These are phyloP conservation scores for Trichophyton simii DNA, from an alignment of 2,329 filamentous ascomycete genomes.

Conservation along the genomic window DNA sequence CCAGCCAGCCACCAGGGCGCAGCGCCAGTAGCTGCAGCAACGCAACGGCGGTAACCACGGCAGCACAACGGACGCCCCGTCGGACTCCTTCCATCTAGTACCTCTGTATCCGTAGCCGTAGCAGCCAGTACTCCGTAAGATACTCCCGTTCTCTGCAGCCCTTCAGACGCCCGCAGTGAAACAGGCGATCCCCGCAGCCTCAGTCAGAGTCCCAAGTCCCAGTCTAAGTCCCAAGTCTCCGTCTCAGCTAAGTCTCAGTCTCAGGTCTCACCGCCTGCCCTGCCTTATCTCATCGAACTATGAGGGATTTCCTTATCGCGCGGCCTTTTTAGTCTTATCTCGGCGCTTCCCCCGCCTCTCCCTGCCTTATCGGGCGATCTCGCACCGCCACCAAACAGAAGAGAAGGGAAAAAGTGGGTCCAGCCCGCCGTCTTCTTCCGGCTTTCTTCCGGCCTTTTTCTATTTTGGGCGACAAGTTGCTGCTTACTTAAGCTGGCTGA, in stretches of 20 bases:
- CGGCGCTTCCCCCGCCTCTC: not conserved
- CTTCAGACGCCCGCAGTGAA: not conserved
- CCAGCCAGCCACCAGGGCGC: not conserved
- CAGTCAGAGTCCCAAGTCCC: no score
- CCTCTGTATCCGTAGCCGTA: no score
- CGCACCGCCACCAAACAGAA: not conserved
- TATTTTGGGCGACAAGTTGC: not conserved
- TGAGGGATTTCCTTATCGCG: not conserved
- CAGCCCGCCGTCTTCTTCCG: not conserved
- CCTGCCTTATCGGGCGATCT: not conserved
- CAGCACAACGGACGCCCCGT: no score
- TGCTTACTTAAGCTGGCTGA: not conserved
- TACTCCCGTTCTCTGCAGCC: no score
- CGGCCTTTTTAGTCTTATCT: not conserved
- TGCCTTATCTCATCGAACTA: not conserved
- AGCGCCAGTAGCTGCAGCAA: not conserved
- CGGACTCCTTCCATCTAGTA: no score
- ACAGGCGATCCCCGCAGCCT: not conserved
- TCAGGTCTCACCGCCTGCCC: constrained; percentile 6
- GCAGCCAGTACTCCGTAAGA: no score
- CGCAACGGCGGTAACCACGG: no score
- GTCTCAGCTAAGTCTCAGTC: not conserved
- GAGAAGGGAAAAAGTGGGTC: not conserved
- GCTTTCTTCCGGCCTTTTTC: not conserved
- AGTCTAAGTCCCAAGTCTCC: no score